Conservation (phyloP, 1,284 basidiomycete species). For the Testicularia cyperi region DNA sequence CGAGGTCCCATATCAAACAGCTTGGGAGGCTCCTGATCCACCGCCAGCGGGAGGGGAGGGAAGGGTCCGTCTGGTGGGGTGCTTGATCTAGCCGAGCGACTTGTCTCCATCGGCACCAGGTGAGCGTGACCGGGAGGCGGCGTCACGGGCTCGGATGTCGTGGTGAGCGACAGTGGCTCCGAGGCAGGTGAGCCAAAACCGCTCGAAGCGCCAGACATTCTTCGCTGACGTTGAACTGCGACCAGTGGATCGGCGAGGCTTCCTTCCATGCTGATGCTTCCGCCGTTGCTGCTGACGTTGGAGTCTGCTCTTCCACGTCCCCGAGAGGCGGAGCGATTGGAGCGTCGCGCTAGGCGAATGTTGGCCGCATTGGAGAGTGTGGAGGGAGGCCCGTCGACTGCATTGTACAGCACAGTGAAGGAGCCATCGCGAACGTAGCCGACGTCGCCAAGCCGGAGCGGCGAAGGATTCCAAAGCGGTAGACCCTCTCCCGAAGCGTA, state of each 20-base stretch:
- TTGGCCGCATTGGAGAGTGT: slow-evolving; percentile 26
- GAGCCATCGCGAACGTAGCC: slow-evolving; percentile 47
- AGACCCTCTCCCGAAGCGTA: slow-evolving; percentile 42
- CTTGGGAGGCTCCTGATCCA: slow-evolving; percentile 35
- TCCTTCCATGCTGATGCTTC: not conserved
- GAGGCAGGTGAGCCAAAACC: slow-evolving; percentile 1
- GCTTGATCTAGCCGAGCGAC: slow-evolving; percentile 4
- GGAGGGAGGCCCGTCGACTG: slow-evolving; percentile 32
- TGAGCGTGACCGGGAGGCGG: not conserved
- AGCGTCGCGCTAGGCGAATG: slow-evolving; percentile 22
- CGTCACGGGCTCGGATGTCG: slow-evolving; percentile 6
- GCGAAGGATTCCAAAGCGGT: slow-evolving; percentile 47
- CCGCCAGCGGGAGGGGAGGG: slow-evolving; percentile 41
- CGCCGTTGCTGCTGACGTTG: slow-evolving; percentile 1
- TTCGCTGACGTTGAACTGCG: not conserved
- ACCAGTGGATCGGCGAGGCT: not conserved
- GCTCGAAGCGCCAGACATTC: slow-evolving; percentile 3
- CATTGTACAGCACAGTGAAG: slow-evolving; percentile 44
- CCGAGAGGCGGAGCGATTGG: slow-evolving; percentile 14
- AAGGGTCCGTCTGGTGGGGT: slow-evolving; percentile 29
- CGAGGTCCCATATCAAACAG: slow-evolving; percentile 47
- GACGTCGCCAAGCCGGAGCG: slow-evolving; percentile 35
- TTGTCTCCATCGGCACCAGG: not conserved
- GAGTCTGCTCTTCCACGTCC: slow-evolving; percentile 11
- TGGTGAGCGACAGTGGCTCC: slow-evolving; percentile 3